Conservation (phyloP, 768 basidiomycete species). For the Leccinum truebloodii region DNA sequence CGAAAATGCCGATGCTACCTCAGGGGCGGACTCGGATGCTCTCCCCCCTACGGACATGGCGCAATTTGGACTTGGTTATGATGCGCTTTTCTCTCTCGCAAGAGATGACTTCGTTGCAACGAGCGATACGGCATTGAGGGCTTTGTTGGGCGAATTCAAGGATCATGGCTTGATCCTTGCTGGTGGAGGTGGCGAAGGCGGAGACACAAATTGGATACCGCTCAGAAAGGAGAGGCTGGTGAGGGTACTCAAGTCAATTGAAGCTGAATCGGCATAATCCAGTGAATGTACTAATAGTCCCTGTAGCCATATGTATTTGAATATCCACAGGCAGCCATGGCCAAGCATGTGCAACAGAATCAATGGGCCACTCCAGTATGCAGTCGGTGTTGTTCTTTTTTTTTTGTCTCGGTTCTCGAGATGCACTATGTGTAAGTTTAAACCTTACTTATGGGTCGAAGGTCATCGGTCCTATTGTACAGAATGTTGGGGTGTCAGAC, state of each 20-base stretch:
- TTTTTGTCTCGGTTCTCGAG: background rate
- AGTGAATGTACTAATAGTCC: constrained; percentile 1
- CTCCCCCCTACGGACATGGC: constrained; percentile 28
- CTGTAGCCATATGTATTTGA: background rate
- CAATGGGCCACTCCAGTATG: background rate
- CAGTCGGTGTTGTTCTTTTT: background rate
- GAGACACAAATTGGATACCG: constrained; percentile 82
- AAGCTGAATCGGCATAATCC: constrained; percentile 20
- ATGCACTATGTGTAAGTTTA: background rate
- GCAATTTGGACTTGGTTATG: constrained; percentile 61
- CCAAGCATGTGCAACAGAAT: constrained; percentile 19
- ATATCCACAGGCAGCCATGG: constrained; percentile 13
- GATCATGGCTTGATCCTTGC: constrained; percentile 84
- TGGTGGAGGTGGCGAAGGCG: constrained; percentile 45
- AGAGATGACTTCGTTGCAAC: constrained; percentile 86
- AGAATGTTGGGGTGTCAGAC: background rate
- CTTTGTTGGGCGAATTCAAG: constrained; percentile 84
- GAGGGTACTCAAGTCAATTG: constrained; percentile 41
- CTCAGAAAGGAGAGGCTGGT: constrained; percentile 73
- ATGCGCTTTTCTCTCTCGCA: constrained; percentile 70
- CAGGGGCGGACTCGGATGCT: constrained; percentile 11
- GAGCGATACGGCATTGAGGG: constrained; percentile 79
- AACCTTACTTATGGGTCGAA: background rate
- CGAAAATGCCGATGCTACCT: constrained; percentile 43
- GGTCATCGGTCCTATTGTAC: background rate